Base-by-base conservation (phyloP, 306 rosid species). In the Cajanus cajan region DNA sequence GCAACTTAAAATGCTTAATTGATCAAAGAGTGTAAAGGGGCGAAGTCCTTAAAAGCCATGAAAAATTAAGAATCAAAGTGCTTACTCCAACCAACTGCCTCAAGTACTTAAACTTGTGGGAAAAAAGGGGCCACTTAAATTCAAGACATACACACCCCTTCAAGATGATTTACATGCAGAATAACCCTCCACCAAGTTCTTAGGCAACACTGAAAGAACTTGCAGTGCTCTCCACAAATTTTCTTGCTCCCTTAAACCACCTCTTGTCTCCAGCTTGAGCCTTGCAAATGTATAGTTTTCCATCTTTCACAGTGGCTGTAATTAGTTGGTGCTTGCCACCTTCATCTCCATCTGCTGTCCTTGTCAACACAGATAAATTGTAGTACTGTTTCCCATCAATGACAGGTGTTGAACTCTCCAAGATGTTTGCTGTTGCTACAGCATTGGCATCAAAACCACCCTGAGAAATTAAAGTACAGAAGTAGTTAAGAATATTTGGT, bases 221-320 rank as follows among this genome's bases (percentile, higher is more conserved):
- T 43, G 92, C 87, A 57, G 95, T 33, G 84, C 73, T 88, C 87
- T 94, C 98, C 50, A 94, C 97, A 65, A 68, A 94, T 84, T 57
- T 92, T 84, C 90, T 92, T 52, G 97, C 97, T 58, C 98, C 98
- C 88, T 94, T 94, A 65, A 94, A 94, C 98, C 98, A 94, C 93
- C 98, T 87, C 93, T 94, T 94, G 93, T 94, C 98, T 28, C 98
- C 98, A 22, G 98, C 98, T 87, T 94, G 98, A 31, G 96, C 98
- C 87, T 94, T 94, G 91, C 93, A 90, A 52, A 94, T 86, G 92
- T 90, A 94, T 43, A 94, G 91, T 83, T 92, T 94, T 1, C 98
- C 98, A 25, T 79, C 91, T 34, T 88, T 94, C 50, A 94, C 94
- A 6, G 95, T 63, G 67, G 98, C 98, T 1, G 88, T 92, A 45